Base-by-base conservation (phyloP, 805 yeast genomes). In the Suhomyces sp. region DNA sequence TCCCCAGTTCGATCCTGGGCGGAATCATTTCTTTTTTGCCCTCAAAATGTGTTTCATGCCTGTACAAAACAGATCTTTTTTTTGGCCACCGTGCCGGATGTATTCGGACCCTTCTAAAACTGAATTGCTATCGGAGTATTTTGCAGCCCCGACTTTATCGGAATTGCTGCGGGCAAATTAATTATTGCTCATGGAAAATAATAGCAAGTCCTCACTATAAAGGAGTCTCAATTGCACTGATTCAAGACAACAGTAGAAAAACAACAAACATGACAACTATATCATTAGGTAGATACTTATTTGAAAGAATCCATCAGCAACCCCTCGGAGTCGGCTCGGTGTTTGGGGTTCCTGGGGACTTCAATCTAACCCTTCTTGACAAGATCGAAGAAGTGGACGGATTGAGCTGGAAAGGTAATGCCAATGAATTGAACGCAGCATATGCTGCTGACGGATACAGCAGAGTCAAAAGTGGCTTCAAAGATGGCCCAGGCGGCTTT, bases 1-100 rank as follows among this genome's bases (percentile, higher is more conserved):
- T 93, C 97, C 97, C 97, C 97, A 91, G 97, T 93, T 93, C 97
- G 97, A 93, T 90, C 97, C 97, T 91, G 97, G 97, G 97, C 91
- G 88, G 86, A 90, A 87, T 90, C 97, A 91, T 33, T 42, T 53
- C 44, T 17, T 19, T 38, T 38, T 17, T 9, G 22, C 41, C 3
- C 15, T 1, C 15, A 13, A 31, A 31, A 31, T 9, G 5, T 13
- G 10, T 31, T 31, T 31, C 15, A 13, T 29, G n/a, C 33, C n/a
- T 29, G 33, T 27, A 27, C 31, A 29, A 10, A 29, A 12, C 33
- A 29, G 33, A 29, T 29, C 33, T 29, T 2, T 29, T 12, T 27
- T 29, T 12, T 5, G 33, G 33, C 10, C 33, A 27, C 12, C 6
- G 7, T 24, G 7, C 26, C 26, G 7, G 33, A 13, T 29, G 13